Percentiles rank a stretch among this genome's conserved stretches.
Evolutionary conservation across 2,329 filamentous ascomycete genomes (phyloP).

Genomic region (Rhynchosporium graminicola): DNA sequence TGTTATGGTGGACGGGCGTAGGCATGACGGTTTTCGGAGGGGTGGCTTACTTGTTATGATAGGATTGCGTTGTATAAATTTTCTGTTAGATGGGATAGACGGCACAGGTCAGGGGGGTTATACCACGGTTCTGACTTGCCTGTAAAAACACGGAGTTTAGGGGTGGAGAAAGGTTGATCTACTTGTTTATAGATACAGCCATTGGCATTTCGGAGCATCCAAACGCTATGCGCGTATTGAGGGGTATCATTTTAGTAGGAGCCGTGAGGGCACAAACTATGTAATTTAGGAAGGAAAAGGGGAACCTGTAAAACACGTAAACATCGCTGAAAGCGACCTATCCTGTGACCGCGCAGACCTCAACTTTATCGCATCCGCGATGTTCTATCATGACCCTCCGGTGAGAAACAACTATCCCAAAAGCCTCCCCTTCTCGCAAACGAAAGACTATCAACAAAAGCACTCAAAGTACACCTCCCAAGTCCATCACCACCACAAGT

Average conservation of each 20-base stretch:
- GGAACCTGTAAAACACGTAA: neutral
- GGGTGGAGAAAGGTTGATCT: neutral
- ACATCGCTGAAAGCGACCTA: neutral
- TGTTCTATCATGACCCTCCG: neutral
- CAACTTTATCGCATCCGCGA: neutral
- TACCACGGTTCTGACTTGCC: constrained; percentile 7
- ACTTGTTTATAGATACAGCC: neutral
- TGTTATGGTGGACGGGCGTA: constrained; percentile 41
- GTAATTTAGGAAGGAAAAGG: neutral
- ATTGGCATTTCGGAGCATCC: neutral
- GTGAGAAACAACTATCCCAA: constrained; percentile 67
- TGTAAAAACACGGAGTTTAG: constrained; percentile 11
- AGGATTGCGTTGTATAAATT: neutral
- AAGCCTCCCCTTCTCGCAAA: constrained; percentile 73
- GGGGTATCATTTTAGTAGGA: constrained; percentile 8
- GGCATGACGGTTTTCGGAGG: constrained; percentile 41
- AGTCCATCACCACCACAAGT: constrained; percentile 69
- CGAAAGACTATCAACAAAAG: constrained; percentile 72
- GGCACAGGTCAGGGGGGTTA: constrained; percentile 1
- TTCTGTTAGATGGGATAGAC: constrained; percentile 17
- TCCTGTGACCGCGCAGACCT: neutral
- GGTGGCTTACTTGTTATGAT: constrained; percentile 39
- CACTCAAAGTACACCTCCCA: constrained; percentile 69
- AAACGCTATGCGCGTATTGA: constrained; percentile 1
- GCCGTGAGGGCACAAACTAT: neutral